Evolutionary conservation across 495 filamentous ascomycete genomes (phyloP), one percentile per base, ranked within the genome.

Genomic region (Darksidea phi): DNA sequence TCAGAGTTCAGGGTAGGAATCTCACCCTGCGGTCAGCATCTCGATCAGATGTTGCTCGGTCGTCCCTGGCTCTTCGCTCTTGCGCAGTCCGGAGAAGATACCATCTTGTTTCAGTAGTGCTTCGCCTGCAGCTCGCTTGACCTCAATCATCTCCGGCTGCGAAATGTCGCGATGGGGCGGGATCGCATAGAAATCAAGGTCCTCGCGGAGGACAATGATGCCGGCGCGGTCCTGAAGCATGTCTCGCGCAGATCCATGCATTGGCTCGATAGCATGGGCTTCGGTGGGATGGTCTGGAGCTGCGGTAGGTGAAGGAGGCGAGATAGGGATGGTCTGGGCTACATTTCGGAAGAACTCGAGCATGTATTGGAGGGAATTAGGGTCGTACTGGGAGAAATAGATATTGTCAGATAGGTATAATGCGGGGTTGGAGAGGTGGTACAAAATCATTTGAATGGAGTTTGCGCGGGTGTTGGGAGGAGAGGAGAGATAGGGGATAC

Each of bases 31-130:
- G 21, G 94, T 99, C 77, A 99, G 74, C 94, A 99, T 99, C 78
- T 99, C 94, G 70, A 99, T 97, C 48, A 99, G 77, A 77, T 99
- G 94, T 72, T 96, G 95, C 73, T 99, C 94, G 0, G 94, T 99
- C 23, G 94, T 97, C 7, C 94, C 94, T 15, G 88, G 82, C 75
- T 97, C 94, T 63, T 97, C 94, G 69, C 95, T 97, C 73, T 91
- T 90, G 71, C 91, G 86, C 47, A 99, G 73, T 0, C 94, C 94
- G 8, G 89, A 95, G 72, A 99, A 99, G 64, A 99, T 99, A 8
- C 94, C 95, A 67, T 95, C 86, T 72, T 99, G 94, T 71, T 83
- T 84, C 66, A 97, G 78, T 36, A 99, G 74, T 17, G 90, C 89
- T 71, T 82, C 84, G 12, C 91, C 91, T 20, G 95, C 91, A n/a